A percentile compares a stretch with the other conserved stretches of the same genome.
phyloP scores from a whole-genome alignment of 2,329 filamentous ascomycete species.

The Fusarium sp. region DNA sequence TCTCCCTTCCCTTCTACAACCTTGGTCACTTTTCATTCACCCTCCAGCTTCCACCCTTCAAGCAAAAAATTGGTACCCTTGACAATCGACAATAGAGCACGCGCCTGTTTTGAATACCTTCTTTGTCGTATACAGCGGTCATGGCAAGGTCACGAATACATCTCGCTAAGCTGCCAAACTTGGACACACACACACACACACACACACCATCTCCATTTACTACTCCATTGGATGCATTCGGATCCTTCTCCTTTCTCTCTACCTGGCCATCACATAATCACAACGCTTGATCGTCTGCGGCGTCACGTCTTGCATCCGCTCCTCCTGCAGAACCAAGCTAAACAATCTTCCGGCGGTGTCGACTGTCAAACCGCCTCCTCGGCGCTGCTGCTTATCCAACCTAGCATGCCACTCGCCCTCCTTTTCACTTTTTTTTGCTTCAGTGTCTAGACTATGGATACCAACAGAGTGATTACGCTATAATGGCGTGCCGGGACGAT shows the following conservation, averaged over 20 bases:
- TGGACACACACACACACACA: slow-evolving; percentile 23
- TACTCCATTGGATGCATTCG: neutral
- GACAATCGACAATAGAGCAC: slow-evolving; percentile 22
- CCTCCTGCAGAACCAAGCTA: slow-evolving; percentile 18
- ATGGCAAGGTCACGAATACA: neutral
- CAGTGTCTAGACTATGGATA: slow-evolving; percentile 15
- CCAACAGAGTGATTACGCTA: slow-evolving; percentile 37
- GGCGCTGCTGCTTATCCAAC: slow-evolving; percentile 21
- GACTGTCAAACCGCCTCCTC: slow-evolving; percentile 32
- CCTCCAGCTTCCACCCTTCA: slow-evolving; percentile 6
- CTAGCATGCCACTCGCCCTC: slow-evolving; percentile 9
- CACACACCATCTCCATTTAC: neutral
- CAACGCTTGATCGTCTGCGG: slow-evolving; percentile 10
- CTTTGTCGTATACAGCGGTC: slow-evolving; percentile 6
- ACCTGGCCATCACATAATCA: slow-evolving; percentile 6
- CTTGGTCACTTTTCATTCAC: slow-evolving; percentile 2
- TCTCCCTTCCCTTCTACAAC: slow-evolving; percentile 6
- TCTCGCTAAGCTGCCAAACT: neutral
- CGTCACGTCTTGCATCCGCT: slow-evolving; percentile 25
- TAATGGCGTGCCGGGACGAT: slow-evolving; percentile 40
- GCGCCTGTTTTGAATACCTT: neutral
- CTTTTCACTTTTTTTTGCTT: slow-evolving; percentile 7
- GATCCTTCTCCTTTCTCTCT: no score
- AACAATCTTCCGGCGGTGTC: slow-evolving; percentile 22
- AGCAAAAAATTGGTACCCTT: slow-evolving; percentile 20